Evolutionary conservation across 2,329 filamentous ascomycete species (phyloP).

Genomic region (Cordyceps militaris): DNA sequence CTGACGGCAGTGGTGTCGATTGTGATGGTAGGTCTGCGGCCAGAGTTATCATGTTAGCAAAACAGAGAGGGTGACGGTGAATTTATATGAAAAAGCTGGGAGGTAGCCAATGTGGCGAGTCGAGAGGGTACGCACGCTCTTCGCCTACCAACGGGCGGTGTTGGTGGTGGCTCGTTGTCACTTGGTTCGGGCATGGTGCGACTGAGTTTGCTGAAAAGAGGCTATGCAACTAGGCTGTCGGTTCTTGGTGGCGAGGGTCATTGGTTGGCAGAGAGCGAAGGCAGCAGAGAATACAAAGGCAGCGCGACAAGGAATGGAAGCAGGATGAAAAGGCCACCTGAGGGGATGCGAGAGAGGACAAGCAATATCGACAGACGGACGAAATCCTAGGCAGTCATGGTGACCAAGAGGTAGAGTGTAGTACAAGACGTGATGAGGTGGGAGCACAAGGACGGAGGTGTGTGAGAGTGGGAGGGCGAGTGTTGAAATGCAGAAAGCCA

Average conservation of each 20-base stretch:
- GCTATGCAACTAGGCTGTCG: slow-evolving; percentile 6
- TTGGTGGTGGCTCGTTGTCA: slow-evolving; percentile 17
- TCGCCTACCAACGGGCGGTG: slow-evolving; percentile 21
- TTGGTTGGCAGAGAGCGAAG: neutral
- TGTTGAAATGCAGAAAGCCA: slow-evolving; percentile 8
- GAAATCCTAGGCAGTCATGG: slow-evolving; percentile 4
- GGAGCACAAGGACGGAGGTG: neutral
- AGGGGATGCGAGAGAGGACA: neutral
- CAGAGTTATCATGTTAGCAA: neutral
- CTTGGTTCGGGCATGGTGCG: slow-evolving; percentile 20
- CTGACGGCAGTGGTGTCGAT: slow-evolving; percentile 43
- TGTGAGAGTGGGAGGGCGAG: slow-evolving; percentile 2
- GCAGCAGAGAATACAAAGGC: neutral
- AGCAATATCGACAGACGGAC: neutral
- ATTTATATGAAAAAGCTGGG: slow-evolving; percentile 1
- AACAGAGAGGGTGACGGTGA: neutral
- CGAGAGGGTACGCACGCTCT: slow-evolving; percentile 30
- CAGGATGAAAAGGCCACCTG: neutral
- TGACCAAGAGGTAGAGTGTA: neutral
- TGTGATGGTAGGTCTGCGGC: slow-evolving; percentile 44
- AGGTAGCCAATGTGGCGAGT: slow-evolving; percentile 9
- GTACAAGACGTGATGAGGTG: neutral
- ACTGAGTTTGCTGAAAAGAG: slow-evolving; percentile 4
- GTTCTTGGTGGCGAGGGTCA: slow-evolving; percentile 5
- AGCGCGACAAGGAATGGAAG: neutral